Percentiles rank a stretch among this genome's conserved stretches.
These are phyloP conservation scores for Blumeria hordei DNA, from an alignment of 2,329 filamentous ascomycete genomes.

Conservation along the genomic window DNA sequence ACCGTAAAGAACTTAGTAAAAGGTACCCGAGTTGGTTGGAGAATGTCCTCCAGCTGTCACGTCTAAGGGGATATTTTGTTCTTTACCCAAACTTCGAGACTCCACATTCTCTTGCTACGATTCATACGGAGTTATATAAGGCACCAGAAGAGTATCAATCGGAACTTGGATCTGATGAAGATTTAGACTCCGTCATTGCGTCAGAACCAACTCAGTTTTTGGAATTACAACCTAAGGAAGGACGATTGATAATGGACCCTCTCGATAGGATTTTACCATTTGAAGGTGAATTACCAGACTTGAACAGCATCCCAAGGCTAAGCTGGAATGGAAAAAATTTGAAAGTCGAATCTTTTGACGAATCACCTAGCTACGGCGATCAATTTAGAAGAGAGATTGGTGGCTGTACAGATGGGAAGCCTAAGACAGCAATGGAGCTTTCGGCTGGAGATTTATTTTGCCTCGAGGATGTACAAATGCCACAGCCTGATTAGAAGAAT, in stretches of 20 bases:
- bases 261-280: constrained; percentile 25
- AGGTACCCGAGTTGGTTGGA: constrained; percentile 56
- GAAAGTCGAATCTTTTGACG: constrained; percentile 18
- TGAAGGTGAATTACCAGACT: constrained; percentile 20
- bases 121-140: constrained; percentile 54
- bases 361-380: constrained; percentile 26
- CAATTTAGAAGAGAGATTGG: constrained; percentile 41
- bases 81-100: constrained; percentile 44
- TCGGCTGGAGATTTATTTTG: constrained; percentile 12
- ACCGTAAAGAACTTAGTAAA: constrained; percentile 37
- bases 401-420: constrained; percentile 23
- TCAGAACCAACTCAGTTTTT: constrained; percentile 11
- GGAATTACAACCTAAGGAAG: constrained; percentile 10
- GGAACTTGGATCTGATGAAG: constrained; percentile 1
- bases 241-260: constrained; percentile 21
- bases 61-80: constrained; percentile 51
- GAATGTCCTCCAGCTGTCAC: constrained; percentile 51
- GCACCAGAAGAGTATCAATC: constrained; percentile 41
- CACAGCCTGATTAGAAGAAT: too few species aligned
- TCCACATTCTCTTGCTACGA: constrained; percentile 31
- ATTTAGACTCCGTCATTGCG: constrained; percentile 8
- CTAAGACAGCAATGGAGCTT: constrained; percentile 5
- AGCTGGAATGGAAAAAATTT: constrained; percentile 35
- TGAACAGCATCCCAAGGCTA: constrained; percentile 31
- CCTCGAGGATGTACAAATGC: constrained; percentile 4